phyloP scores from a whole-genome alignment of 1,139 yeast genomes.

The Scheffersomyces segobiensis region DNA sequence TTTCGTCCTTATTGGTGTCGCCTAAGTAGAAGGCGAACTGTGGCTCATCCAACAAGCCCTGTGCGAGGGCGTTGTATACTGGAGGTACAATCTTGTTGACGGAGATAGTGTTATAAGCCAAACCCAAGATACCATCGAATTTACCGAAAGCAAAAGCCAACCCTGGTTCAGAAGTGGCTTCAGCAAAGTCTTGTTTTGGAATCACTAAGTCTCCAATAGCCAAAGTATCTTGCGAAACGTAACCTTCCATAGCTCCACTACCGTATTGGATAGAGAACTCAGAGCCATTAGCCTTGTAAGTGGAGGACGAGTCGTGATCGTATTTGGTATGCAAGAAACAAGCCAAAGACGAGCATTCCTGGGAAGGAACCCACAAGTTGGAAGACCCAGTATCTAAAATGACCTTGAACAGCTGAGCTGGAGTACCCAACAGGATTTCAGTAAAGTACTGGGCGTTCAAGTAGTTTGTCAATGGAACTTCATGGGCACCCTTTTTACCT shows the following conservation, averaged over 20 bases:
- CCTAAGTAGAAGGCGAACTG: conserved; percentile 91
- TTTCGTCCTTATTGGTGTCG: conserved; percentile 61
- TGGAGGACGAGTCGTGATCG: conserved; percentile 74
- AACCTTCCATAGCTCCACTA: conserved; percentile 90
- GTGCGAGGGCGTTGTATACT: conserved; percentile 79
- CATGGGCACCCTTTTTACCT: conserved; percentile 37
- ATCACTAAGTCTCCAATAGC: conserved; percentile 81
- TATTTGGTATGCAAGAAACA: conserved; percentile 91
- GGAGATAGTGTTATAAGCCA: conserved; percentile 88
- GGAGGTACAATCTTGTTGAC: conserved; percentile 92
- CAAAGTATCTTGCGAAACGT: conserved; percentile 79
- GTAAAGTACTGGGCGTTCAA: conserved; percentile 94
- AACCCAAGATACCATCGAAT: conserved; percentile 94
- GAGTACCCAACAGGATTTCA: conserved; percentile 87
- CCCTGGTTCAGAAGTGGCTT: conserved; percentile 96
- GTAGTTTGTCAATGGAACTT: conserved; percentile 86
- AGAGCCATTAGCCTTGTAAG: conserved; percentile 84
- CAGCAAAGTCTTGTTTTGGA: conserved; percentile 90
- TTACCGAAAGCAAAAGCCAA: conserved; percentile 97
- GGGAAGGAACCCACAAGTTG: conserved; percentile 93
- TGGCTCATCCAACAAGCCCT: conserved; percentile 78
- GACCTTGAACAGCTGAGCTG: conserved; percentile 88
- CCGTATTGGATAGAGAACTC: conserved; percentile 87
- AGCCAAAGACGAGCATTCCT: conserved; percentile 88
- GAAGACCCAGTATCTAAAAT: conserved; percentile 95